Conservation (phyloP, 2,329 filamentous ascomycete species). For the Fonsecaea monophora region DNA sequence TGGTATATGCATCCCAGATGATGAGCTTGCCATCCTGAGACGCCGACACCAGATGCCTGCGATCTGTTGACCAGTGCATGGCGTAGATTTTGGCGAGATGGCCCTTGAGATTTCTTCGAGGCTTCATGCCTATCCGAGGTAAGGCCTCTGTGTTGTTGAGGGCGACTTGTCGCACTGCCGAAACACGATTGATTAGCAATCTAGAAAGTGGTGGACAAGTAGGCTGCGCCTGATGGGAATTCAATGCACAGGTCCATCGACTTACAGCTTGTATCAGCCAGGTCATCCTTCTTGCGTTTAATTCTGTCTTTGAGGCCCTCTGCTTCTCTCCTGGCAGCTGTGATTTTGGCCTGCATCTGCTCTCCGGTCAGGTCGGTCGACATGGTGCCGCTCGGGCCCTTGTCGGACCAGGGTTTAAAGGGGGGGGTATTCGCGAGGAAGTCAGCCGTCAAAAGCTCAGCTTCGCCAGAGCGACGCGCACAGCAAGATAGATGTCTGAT, state of each 20-base stretch:
- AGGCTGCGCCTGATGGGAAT: not conserved
- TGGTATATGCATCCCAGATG: slow-evolving; percentile 99
- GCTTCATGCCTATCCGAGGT: slow-evolving; percentile 95
- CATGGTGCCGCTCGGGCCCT: slow-evolving; percentile 48
- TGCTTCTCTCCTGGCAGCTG: slow-evolving; percentile 92
- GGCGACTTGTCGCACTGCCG: slow-evolving; percentile 85
- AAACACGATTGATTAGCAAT: slow-evolving; percentile 42
- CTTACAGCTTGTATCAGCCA: slow-evolving; percentile 97
- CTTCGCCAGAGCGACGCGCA: slow-evolving; percentile 28
- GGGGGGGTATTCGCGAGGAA: slow-evolving; percentile 28
- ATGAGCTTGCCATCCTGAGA: slow-evolving; percentile 99
- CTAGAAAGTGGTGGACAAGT: not conserved
- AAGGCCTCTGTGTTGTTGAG: slow-evolving; percentile 90
- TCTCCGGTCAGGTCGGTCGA: slow-evolving; percentile 58
- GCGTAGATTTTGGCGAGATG: slow-evolving; percentile 99
- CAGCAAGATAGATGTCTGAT: slow-evolving; percentile 48
- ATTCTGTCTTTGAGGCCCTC: slow-evolving; percentile 98
- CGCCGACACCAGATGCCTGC: slow-evolving; percentile 93
- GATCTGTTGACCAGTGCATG: slow-evolving; percentile 99
- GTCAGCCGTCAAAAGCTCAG: slow-evolving; percentile 37
- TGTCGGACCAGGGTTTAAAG: slow-evolving; percentile 28
- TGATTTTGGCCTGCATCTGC: slow-evolving; percentile 88
- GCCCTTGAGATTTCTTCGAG: slow-evolving; percentile 94
- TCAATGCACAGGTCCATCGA: not conserved
- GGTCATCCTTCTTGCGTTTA: slow-evolving; percentile 99